These are phyloP conservation scores for Arthrobotrys megalospora DNA, from an alignment of 2,329 filamentous ascomycete genomes.

Conservation along the genomic window DNA sequence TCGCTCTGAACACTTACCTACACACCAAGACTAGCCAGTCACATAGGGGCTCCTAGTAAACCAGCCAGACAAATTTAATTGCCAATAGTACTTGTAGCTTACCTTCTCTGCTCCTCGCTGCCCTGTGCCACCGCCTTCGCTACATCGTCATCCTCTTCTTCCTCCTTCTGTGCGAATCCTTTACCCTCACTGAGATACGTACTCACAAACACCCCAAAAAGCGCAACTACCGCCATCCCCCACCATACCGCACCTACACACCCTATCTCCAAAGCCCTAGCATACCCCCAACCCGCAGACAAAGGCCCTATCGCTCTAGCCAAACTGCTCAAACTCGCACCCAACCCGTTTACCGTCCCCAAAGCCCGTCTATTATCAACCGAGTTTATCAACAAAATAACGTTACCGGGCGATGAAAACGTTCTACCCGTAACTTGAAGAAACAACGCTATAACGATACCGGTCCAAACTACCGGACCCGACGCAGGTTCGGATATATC, in stretches of 20 bases:
- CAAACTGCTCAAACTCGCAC: conserved; percentile 71
- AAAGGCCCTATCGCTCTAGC: conserved; percentile 71
- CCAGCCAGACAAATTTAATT: neutral
- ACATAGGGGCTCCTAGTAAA: neutral
- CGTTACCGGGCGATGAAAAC: conserved; percentile 75
- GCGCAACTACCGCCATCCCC: conserved; percentile 64
- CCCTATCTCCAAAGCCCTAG: conserved; percentile 69
- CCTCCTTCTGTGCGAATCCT: conserved; percentile 57
- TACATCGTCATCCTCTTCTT: conserved; percentile 36
- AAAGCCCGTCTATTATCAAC: conserved; percentile 74
- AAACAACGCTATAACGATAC: conserved; percentile 76
- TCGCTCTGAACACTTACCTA: no score
- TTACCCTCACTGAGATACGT: conserved; percentile 62
- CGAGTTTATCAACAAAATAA: conserved; percentile 75
- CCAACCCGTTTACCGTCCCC: conserved; percentile 73
- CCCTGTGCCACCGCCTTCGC: conserved; percentile 18
- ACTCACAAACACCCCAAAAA: conserved; percentile 63
- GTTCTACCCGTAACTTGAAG: conserved; percentile 82
- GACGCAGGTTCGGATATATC: conserved; percentile 70
- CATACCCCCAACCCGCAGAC: conserved; percentile 71
- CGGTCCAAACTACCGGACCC: conserved; percentile 75
- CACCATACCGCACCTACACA: conserved; percentile 71
- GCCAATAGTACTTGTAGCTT: neutral
- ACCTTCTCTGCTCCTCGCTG: neutral
- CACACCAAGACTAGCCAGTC: no score